A percentile compares a stretch with the other conserved stretches of the same genome.
Conservation (phyloP, 495 filamentous ascomycete genomes). For the Talaromyces stipitatus region DNA sequence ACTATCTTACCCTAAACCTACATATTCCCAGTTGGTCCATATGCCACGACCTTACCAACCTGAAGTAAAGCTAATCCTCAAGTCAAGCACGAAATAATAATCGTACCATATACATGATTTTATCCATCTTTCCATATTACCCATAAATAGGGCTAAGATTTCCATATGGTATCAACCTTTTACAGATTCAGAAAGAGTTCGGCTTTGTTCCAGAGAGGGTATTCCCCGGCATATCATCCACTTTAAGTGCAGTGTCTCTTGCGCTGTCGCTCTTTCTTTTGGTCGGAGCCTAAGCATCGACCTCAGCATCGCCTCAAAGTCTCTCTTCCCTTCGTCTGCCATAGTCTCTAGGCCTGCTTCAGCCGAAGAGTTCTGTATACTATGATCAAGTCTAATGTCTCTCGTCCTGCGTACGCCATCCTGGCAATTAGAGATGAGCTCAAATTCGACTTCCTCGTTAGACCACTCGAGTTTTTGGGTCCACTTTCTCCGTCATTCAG, state of each 20-base stretch:
- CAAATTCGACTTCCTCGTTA: slow-evolving; percentile 5
- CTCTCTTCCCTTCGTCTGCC: slow-evolving; percentile 34
- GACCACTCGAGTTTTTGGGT: slow-evolving; percentile 9
- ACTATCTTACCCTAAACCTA: too few species aligned
- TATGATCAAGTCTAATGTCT: slow-evolving; percentile 9
- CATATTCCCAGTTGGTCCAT: too few species aligned
- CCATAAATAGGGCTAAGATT: not conserved
- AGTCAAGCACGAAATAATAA: too few species aligned
- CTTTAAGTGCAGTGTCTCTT: slow-evolving; percentile 10
- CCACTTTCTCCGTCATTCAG: slow-evolving; percentile 22
- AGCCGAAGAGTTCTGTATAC: slow-evolving; percentile 14
- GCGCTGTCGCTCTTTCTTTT: slow-evolving; percentile 8
- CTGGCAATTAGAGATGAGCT: not conserved
- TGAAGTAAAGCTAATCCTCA: too few species aligned
- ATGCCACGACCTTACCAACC: too few species aligned
- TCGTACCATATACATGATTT: too few species aligned
- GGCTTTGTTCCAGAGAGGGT: not conserved
- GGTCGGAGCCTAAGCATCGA: slow-evolving; percentile 12
- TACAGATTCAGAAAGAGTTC: not conserved
- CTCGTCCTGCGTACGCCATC: not conserved
- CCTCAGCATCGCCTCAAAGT: slow-evolving; percentile 10
- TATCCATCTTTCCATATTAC: too few species aligned
- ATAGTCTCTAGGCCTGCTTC: slow-evolving; percentile 34
- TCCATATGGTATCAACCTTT: not conserved
- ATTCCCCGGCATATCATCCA: slow-evolving; percentile 14